Evolutionary conservation across 1,284 basidiomycete genomes (phyloP).

Genomic region (Heterobasidion parviporum): DNA sequence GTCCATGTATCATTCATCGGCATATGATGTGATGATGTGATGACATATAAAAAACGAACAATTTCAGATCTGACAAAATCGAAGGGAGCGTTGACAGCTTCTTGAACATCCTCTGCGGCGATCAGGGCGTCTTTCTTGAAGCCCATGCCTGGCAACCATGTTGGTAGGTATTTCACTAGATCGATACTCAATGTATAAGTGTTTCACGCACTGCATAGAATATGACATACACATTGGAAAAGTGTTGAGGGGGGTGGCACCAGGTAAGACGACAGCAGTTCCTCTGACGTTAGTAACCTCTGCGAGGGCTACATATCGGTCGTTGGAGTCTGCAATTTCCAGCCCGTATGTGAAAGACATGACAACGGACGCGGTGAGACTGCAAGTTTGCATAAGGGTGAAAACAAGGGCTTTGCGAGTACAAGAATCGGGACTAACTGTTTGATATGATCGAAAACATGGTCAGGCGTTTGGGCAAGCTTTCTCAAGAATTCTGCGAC

Average conservation of each 20-base stretch:
- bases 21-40: no score
- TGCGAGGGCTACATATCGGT: background rate
- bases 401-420: background rate
- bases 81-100: background rate
- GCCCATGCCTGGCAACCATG: background rate
- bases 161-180: background rate
- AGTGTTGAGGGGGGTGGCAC: background rate
- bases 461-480: no score
- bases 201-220: no score
- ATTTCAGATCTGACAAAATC: background rate
- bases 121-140: background rate
- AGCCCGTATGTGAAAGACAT: background rate
- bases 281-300: background rate
- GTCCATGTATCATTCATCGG: no score
- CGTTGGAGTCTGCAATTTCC: background rate
- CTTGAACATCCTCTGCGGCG: no score
- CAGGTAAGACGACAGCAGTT: background rate
- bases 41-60: background rate
- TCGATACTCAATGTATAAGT: no score
- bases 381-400: background rate
- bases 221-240: background rate
- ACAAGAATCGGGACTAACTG: background rate
- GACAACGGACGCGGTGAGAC: background rate
- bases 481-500: no score
- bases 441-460: background rate